Evolutionary conservation across 1,139 yeast genomes (phyloP).

Genomic region (Yamadazyma epiphylla): DNA sequence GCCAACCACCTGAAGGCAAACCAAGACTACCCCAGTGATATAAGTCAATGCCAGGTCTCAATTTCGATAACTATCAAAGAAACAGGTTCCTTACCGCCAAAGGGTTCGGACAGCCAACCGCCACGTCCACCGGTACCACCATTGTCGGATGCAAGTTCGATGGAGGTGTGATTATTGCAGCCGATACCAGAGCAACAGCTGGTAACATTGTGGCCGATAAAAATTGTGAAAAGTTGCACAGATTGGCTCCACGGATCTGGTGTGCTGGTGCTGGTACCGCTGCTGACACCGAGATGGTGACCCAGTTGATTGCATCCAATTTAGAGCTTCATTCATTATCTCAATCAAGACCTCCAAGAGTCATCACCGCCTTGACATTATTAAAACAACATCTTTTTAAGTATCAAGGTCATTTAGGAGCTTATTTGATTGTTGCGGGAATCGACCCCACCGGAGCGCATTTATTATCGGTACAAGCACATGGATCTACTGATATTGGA

Average conservation of each 20-base stretch:
- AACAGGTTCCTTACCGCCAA: conserved; percentile 66
- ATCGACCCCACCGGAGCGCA: conserved; percentile 96
- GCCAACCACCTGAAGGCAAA: no score
- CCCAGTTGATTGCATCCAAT: conserved; percentile 87
- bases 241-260: conserved; percentile 93
- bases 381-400: conserved; percentile 92
- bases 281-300: conserved; percentile 98
- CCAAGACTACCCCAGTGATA: no score
- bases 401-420: conserved; percentile 96
- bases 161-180: conserved; percentile 96
- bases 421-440: conserved; percentile 95
- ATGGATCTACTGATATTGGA: conserved; percentile 96
- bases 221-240: conserved; percentile 93
- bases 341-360: conserved; percentile 85
- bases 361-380: conserved; percentile 88
- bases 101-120: conserved; percentile 77
- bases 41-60: conserved; percentile 84
- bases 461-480: conserved; percentile 90
- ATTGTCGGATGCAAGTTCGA: conserved; percentile 92
- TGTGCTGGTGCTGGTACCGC: conserved; percentile 99
- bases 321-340: conserved; percentile 84
- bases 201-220: conserved; percentile 97
- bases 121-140: conserved; percentile 97
- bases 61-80: conserved; percentile 91
- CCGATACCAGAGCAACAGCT: conserved; percentile 96